A percentile compares a stretch with the other conserved stretches of the same genome.
phyloP scores from a whole-genome alignment of 495 filamentous ascomycete genomes.

The Penicillium paxilli region DNA sequence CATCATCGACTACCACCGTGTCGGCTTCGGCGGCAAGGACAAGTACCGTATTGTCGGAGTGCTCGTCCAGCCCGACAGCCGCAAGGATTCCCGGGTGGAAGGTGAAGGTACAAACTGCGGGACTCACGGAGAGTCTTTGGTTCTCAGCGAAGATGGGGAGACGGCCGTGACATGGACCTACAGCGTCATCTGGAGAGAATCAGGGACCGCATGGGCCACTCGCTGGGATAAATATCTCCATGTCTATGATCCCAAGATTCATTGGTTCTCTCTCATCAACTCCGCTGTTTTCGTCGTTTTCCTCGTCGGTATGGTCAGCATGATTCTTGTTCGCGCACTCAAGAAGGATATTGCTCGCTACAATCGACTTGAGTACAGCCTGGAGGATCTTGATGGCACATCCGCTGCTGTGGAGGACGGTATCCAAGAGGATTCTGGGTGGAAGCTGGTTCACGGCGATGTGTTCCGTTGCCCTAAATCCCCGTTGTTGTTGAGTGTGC shows the following conservation, averaged over 20 bases:
- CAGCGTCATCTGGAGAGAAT: slow-evolving; percentile 80
- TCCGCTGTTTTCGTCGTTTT: slow-evolving; percentile 92
- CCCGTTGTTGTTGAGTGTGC: slow-evolving; percentile 79
- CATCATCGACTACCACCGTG: slow-evolving; percentile 86
- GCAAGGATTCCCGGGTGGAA: slow-evolving; percentile 55
- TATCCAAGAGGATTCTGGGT: slow-evolving; percentile 95
- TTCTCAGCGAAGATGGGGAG: slow-evolving; percentile 63
- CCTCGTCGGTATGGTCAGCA: slow-evolving; percentile 84
- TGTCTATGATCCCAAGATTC: slow-evolving; percentile 92
- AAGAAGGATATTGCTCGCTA: slow-evolving; percentile 94
- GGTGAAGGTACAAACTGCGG: slow-evolving; percentile 65
- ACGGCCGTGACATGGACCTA: slow-evolving; percentile 86
- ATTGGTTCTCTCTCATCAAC: slow-evolving; percentile 97
- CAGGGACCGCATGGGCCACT: slow-evolving; percentile 85
- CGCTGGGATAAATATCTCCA: slow-evolving; percentile 98
- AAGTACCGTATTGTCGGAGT: slow-evolving; percentile 89
- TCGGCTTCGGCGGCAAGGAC: slow-evolving; percentile 52
- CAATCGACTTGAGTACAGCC: slow-evolving; percentile 85
- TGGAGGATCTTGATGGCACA: slow-evolving; percentile 80
- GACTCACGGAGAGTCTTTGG: slow-evolving; percentile 46
- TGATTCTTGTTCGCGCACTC: slow-evolving; percentile 81
- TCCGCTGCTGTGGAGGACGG: slow-evolving; percentile 79
- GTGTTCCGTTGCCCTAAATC: slow-evolving; percentile 88
- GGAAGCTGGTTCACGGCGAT: slow-evolving; percentile 97
- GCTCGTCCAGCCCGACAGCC: slow-evolving; percentile 76